Base-by-base conservation (phyloP, 2,329 filamentous ascomycete species). In the Xylaria polymorpha region DNA sequence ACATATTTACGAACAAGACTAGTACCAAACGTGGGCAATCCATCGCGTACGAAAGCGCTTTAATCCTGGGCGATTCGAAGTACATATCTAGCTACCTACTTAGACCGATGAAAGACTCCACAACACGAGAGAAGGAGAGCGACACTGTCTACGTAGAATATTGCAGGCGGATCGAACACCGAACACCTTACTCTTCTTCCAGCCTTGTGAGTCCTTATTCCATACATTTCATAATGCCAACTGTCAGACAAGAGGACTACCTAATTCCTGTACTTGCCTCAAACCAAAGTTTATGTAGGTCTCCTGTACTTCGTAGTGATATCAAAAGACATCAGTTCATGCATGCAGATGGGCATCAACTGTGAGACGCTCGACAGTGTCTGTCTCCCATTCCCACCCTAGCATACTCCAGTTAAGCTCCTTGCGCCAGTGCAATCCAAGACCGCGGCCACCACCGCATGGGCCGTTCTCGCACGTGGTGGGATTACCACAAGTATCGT, bases 381-480 rank as follows among this genome's bases (percentile, higher is more conserved):
- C 83, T 48, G 85, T 83, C 77, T 89, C 87, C 86, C 88, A 93
- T 79, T 94, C 90, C 92, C 92, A 95, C 62, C 90, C 91, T 77
- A 94, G 82, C 79, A 94, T 86, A 79, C 92, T 94, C 93, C 93
- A 95, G 82, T 96, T 96, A 77, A 96, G 84, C 82, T 95, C 92
- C 75, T 90, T 88, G 75, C 90, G 86, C 89, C 89, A 92, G 78
- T 91, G 91, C 53, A 92, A 82, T 44, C 90, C 90, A 74, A 91
- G 85, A n/a, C 89, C 89, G 75, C 86, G 85, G 71, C 87, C 86
- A 74, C 86, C 85, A 76, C 82, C 81, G 48, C 79, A 81, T 4
- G 78, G 75, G 14, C 76, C 75, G 15, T 81, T 74, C 18, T 79
- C 77, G 18, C 81, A 81, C 43, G 41, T 14, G 22, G 35, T 43